Evolutionary conservation across 805 yeast species (phyloP), one percentile per base, ranked within the genome.

Genomic region (Candida oleophila): DNA sequence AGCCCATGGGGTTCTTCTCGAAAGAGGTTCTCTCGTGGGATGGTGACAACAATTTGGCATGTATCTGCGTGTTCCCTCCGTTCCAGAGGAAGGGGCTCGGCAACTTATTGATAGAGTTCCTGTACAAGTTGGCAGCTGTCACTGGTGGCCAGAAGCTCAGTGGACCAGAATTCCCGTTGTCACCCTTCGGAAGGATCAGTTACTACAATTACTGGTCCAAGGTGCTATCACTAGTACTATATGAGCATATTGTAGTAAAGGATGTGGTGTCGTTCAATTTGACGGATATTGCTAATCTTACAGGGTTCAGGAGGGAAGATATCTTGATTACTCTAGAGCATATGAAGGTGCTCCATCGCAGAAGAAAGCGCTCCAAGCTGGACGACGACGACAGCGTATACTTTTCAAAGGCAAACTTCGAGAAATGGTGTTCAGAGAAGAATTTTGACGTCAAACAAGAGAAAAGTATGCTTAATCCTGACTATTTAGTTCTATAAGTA

Each of bases 141-240:
- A 67, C 80, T 35, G 76, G 75, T 14, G 87, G 87, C 38, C 81
- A 80, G 25, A 55, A 71, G 18, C 64, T 79, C 1, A 89, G 96
- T 49, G 96, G 97, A 0, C 99, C 99, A 0, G 99, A 94, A 61
- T 77, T 82, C 52, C 99, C 99, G 0, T 68, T 94, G 8, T 87
- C 96, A 4, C 84, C 85, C 0, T 87, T 83, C 64, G 99, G 99
- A 0, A 74, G 76, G 44, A 68, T 80, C 8, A 80, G 91, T 4
- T 94, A 90, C 58, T 58, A 87, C 16, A 68, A 77, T 14, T 91
- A 80, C 64, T 94, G 98, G 99, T 71, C 86, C 4, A 71, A 76
- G 41, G 58, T 55, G 38, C 48, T 72, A 8, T 65, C 71, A 5
- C 32, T 49, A 28, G 33, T 55, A 22, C 47, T 69, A 4, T 20